Evolutionary conservation across 1,284 basidiomycete species (phyloP), one percentile per base, ranked within the genome.

Genomic region (Singerocomus inundabilis): DNA sequence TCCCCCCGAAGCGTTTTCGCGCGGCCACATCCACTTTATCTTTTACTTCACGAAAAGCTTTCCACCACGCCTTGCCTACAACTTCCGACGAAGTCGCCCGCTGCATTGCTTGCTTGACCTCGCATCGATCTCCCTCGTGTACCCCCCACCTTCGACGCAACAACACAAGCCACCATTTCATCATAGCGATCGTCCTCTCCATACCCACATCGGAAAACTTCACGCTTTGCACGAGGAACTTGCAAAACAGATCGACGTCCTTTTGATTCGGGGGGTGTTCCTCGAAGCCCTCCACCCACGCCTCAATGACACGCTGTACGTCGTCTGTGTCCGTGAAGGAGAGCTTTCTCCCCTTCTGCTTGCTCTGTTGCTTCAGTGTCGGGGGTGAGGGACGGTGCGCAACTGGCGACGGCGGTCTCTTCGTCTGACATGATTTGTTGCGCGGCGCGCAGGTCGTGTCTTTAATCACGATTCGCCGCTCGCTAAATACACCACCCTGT

Each of bases 161-260:
- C 29, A 89, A 59, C 30, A 88, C 75, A 44, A 82, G 62, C 91
- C 92, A 93, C 83, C 87, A 93, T 61, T 79, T 83, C 72, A 92
- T 72, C 21, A 91, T 79, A 26, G 77, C 78, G 4, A 85, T 67
- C 32, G 82, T 86, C 54, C 78, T 80, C 66, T 87, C 84, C 38
- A 89, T 66, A 0, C 87, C 86, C 13, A 73, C 75, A 58, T 88
- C 80, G 5, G 78, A 76, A 48, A 74, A 76, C 44, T 84, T 82
- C 38, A 87, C 76, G 52, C 80, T 83, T 56, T 80, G 79, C 43
- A 84, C 71, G 38, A 94, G 67, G 61, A 83, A 94, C 48, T 78
- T 81, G 12, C 76, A 73, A 48, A 95, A 85, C 56, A 81, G 83
- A 24, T 81, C 79, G 3, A 91, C 74, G 58, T 94, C 93, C 60